A percentile compares a stretch with the other conserved stretches of the same genome.
phyloP scores from a whole-genome alignment of 2,329 filamentous ascomycete genomes.

The Cyphellophora attinorum region DNA sequence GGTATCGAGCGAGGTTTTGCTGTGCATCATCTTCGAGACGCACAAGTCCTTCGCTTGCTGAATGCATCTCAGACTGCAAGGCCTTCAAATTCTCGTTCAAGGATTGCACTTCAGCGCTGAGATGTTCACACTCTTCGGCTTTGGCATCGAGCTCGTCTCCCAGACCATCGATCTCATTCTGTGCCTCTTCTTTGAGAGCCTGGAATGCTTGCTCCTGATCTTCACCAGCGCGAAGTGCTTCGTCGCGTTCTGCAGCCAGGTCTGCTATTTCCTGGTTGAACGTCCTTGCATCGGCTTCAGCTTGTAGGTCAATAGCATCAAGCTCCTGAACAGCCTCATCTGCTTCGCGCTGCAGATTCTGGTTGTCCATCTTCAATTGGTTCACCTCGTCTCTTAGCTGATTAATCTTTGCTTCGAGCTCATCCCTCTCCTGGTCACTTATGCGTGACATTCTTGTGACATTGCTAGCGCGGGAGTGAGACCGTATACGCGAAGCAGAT shows the following conservation, averaged over 20 bases:
- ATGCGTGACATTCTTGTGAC: slow-evolving; percentile 53
- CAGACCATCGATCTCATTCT: slow-evolving; percentile 49
- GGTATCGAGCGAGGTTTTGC: slow-evolving; percentile 66
- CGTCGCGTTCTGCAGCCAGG: slow-evolving; percentile 75
- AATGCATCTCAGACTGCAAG: slow-evolving; percentile 89
- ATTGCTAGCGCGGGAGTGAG: slow-evolving; percentile 65
- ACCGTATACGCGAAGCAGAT: slow-evolving; percentile 78
- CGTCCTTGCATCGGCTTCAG: slow-evolving; percentile 73
- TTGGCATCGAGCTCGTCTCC: slow-evolving; percentile 62
- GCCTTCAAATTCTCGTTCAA: slow-evolving; percentile 79
- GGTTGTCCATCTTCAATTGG: slow-evolving; percentile 76
- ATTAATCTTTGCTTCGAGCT: slow-evolving; percentile 74
- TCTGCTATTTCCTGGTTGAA: slow-evolving; percentile 70
- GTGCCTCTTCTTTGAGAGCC: slow-evolving; percentile 46
- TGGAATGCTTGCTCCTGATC: slow-evolving; percentile 45
- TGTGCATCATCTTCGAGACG: slow-evolving; percentile 83
- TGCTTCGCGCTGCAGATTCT: slow-evolving; percentile 75
- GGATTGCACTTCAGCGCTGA: slow-evolving; percentile 64
- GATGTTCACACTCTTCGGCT: slow-evolving; percentile 57
- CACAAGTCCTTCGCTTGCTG: slow-evolving; percentile 76
- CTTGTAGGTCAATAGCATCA: slow-evolving; percentile 58
- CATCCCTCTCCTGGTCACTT: slow-evolving; percentile 73
- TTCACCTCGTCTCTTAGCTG: slow-evolving; percentile 80
- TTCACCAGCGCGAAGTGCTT: slow-evolving; percentile 66
- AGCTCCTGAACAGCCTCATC: slow-evolving; percentile 73